phyloP scores from a whole-genome alignment of 257 asterid genomes.

The Cinchona pubescens region DNA sequence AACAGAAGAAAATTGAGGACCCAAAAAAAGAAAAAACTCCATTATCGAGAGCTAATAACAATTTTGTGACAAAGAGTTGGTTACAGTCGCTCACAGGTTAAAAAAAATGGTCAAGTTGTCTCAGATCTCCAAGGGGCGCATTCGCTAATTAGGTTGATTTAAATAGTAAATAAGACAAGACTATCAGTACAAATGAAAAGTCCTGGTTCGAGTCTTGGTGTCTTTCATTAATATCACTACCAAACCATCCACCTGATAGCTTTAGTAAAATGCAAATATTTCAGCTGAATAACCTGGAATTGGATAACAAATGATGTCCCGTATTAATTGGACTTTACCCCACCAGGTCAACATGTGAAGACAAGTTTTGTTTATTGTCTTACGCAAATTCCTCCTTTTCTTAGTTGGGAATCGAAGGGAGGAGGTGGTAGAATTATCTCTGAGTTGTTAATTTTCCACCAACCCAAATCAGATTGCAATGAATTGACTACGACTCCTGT shows the following conservation, averaged over 20 bases:
- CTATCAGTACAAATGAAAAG: no score
- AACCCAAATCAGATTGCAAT: not conserved
- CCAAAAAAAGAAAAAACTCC: not conserved
- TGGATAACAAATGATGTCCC: not conserved
- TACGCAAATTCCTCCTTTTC: no score
- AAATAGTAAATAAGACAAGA: no score
- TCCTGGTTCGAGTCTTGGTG: no score
- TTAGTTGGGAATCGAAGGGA: not conserved
- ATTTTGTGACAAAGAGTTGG: not conserved
- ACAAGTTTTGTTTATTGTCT: not conserved
- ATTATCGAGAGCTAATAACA: not conserved
- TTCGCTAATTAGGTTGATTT: no score
- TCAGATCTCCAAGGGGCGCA: no score
- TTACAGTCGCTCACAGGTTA: no score
- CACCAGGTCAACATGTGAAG: not conserved
- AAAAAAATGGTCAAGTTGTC: not conserved
- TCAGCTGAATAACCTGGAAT: not conserved
- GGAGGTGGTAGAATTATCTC: not conserved
- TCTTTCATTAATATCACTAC: not conserved
- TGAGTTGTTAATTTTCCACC: not conserved
- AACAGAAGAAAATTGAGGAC: not conserved
- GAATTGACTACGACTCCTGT: not conserved
- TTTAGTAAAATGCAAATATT: not conserved
- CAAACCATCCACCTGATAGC: not conserved
- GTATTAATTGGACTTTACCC: not conserved